A percentile compares a stretch with the other conserved stretches of the same genome.
Evolutionary conservation across 2,329 filamentous ascomycete genomes (phyloP).

Genomic region (Trichophyton simii): DNA sequence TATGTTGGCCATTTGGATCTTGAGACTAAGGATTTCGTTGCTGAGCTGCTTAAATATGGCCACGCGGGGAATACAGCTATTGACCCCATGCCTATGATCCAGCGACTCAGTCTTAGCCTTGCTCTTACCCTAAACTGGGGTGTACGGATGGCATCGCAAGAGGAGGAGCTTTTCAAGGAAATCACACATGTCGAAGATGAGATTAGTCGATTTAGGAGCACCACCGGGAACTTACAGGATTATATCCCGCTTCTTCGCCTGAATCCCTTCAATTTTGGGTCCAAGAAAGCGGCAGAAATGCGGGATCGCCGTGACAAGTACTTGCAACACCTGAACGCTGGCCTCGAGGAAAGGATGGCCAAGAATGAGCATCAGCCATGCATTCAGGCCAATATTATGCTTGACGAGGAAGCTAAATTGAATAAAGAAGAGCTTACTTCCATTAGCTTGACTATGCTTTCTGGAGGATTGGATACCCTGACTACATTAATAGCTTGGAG

Average conservation of each 20-base stretch:
- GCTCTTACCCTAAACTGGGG: constrained; percentile 56
- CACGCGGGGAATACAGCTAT: constrained; percentile 42
- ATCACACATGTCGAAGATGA: constrained; percentile 52
- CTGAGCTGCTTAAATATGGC: constrained; percentile 48
- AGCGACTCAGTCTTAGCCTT: constrained; percentile 50
- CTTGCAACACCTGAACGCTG: constrained; percentile 44
- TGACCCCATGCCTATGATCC: constrained; percentile 57
- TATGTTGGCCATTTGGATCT: constrained; percentile 52
- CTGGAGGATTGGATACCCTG: constrained; percentile 54
- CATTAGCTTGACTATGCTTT: constrained; percentile 57
- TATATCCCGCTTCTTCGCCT: constrained; percentile 48
- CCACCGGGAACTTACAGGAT: constrained; percentile 50
- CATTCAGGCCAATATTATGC: constrained; percentile 55
- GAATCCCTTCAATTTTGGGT: constrained; percentile 50
- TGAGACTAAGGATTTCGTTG: constrained; percentile 51
- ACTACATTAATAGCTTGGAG: constrained; percentile 55
- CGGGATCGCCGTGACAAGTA: constrained; percentile 49
- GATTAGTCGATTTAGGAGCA: constrained; percentile 47
- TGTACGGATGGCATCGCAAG: constrained; percentile 45
- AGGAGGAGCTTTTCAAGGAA: constrained; percentile 50
- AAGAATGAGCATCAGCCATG: constrained; percentile 50
- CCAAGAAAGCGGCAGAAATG: constrained; percentile 47
- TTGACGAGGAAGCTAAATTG: constrained; percentile 50
- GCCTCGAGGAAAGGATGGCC: constrained; percentile 48
- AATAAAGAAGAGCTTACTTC: constrained; percentile 51